Percentiles rank a stretch among this genome's conserved stretches.
Conservation (phyloP, 2,329 filamentous ascomycete species). For the Elsinoe australis region DNA sequence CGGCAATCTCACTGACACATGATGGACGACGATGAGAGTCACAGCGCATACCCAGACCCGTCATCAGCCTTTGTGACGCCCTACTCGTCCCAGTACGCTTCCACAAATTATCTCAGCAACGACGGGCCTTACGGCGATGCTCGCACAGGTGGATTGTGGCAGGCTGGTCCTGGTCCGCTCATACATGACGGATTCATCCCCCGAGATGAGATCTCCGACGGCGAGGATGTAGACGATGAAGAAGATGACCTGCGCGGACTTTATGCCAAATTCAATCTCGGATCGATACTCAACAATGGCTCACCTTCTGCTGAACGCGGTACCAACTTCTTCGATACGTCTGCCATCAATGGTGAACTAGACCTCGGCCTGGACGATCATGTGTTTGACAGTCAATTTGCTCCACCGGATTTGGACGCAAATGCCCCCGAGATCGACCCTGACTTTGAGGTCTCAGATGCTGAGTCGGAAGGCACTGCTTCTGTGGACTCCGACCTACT, state of each 20-base stretch:
- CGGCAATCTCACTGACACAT: background rate
- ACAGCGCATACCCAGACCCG: conserved; percentile 12
- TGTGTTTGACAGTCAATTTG: background rate
- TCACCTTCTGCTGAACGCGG: conserved; percentile 27
- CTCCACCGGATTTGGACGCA: conserved; percentile 22
- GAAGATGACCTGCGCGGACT: conserved; percentile 25
- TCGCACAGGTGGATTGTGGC: conserved; percentile 12
- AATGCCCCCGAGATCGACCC: conserved; percentile 29
- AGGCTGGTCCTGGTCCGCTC: conserved; percentile 19
- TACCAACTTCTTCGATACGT: conserved; percentile 23
- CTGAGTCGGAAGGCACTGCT: conserved; percentile 20
- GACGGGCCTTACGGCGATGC: conserved; percentile 14
- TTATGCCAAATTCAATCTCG: conserved; percentile 18
- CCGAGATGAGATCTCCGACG: conserved; percentile 31
- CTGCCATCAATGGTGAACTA: conserved; percentile 21
- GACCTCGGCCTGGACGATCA: conserved; percentile 21
- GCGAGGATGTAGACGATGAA: conserved; percentile 23
- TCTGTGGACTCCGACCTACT: conserved; percentile 18
- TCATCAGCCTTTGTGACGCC: conserved; percentile 4
- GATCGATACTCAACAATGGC: conserved; percentile 20
- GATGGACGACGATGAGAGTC: conserved; percentile 1
- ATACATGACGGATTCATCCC: conserved; percentile 37
- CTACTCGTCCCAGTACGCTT: background rate
- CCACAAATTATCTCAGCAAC: background rate
- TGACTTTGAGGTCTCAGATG: conserved; percentile 32